Percentiles rank a stretch among this genome's conserved stretches.
Evolutionary conservation across 768 basidiomycete species (phyloP).

Genomic region (Grammothele lineata): DNA sequence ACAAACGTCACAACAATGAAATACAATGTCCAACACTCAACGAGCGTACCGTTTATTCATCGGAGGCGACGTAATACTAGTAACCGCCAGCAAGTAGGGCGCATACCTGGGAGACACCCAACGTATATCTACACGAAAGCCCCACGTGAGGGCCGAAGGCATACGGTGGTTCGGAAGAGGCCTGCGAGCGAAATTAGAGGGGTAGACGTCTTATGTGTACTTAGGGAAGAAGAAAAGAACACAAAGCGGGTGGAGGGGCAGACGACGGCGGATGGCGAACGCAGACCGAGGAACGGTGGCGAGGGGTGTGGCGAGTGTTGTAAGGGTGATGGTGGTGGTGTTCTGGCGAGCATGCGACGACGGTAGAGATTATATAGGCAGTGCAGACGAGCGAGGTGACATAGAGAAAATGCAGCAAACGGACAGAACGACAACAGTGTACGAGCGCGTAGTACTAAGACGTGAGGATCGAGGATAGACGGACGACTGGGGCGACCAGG

Average conservation of each 20-base stretch:
- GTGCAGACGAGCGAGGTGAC: constrained; percentile 16
- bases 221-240: background rate
- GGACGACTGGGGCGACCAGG: constrained; percentile 1
- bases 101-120: too few relatives aligned
- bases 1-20: too few relatives aligned
- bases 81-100: too few relatives aligned
- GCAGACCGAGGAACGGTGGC: background rate
- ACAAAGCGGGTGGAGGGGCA: background rate
- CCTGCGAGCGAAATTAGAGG: background rate
- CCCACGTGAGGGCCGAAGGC: too few relatives aligned
- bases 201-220: constrained; percentile 4
- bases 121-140: constrained; percentile 1
- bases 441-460: constrained; percentile 15
- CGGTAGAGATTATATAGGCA: constrained; percentile 14
- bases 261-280: background rate
- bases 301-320: background rate
- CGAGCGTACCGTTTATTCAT: too few relatives aligned
- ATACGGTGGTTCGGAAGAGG: too few relatives aligned
- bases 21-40: too few relatives aligned
- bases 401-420: constrained; percentile 19
- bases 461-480: constrained; percentile 2
- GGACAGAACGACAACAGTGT: constrained; percentile 17
- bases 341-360: constrained; percentile 12
- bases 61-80: too few relatives aligned
- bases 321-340: background rate